Conservation (phyloP, 306 rosid species). For the Malus fusca region DNA sequence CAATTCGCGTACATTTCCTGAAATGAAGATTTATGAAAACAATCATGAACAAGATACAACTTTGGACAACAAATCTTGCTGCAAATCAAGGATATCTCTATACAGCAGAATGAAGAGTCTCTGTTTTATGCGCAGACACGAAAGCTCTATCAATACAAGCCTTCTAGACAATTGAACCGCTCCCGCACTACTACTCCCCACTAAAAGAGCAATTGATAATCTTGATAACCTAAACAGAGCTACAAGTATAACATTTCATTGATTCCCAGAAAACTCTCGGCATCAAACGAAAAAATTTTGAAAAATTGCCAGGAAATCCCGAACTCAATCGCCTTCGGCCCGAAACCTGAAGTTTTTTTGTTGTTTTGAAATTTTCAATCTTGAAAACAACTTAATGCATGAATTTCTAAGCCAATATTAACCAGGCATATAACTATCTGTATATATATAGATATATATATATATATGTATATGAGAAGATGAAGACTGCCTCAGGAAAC, state of each 20-base stretch:
- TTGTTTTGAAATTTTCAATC: not conserved
- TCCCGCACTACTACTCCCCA: no score
- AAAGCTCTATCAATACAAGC: no score
- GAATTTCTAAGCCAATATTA: not conserved
- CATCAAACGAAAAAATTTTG: no score
- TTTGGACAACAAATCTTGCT: not conserved
- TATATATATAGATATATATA: no score
- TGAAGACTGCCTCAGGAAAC: not conserved
- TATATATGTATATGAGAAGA: not conserved
- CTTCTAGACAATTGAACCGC: no score
- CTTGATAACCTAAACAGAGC: not conserved
- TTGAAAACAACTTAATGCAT: not conserved
- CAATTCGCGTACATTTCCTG: constrained; percentile 99
- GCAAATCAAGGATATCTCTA: not conserved
- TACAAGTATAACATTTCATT: not conserved
- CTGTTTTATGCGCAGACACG: no score
- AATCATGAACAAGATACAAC: not conserved
- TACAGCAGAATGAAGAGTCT: no score
- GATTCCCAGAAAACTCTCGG: not conserved
- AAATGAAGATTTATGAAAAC: not conserved
- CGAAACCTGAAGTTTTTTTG: not conserved
- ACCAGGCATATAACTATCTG: not conserved
- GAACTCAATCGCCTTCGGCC: not conserved
- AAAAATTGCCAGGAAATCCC: not conserved
- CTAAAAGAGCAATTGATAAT: no score